These are phyloP conservation scores for Starmerella kuoi DNA, from an alignment of 805 yeast species.

Conservation along the genomic window DNA sequence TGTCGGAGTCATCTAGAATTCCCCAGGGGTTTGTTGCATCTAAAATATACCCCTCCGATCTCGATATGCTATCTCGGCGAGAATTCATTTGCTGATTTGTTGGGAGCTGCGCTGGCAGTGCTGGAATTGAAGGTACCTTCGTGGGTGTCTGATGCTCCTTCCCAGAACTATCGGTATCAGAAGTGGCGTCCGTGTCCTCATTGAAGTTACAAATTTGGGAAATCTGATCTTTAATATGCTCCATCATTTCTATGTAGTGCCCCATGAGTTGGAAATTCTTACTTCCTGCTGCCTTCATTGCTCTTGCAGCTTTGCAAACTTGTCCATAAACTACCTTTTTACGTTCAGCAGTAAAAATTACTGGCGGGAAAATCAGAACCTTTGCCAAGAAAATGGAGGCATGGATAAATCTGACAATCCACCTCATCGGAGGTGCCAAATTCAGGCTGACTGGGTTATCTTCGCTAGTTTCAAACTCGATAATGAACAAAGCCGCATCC, in stretches of 20 bases:
- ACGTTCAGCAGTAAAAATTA: not conserved
- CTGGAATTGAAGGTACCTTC: too few relatives aligned
- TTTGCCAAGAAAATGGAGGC: constrained; percentile 86
- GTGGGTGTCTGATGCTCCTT: too few relatives aligned
- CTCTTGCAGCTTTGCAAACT: constrained; percentile 7
- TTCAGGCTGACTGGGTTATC: constrained; percentile 52
- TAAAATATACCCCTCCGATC: too few relatives aligned
- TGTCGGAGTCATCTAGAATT: not conserved
- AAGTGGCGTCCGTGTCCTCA: too few relatives aligned
- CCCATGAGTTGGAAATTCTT: constrained; percentile 12
- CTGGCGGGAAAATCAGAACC: constrained; percentile 37
- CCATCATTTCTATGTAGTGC: constrained; percentile 6
- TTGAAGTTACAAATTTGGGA: not conserved
- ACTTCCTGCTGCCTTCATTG: constrained; percentile 7
- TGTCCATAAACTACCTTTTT: not conserved
- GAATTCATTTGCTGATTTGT: too few relatives aligned
- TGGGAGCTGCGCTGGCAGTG: too few relatives aligned
- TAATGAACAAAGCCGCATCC: constrained; percentile 68
- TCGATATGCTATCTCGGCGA: too few relatives aligned
- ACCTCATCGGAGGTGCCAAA: constrained; percentile 73
- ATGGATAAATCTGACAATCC: constrained; percentile 76
- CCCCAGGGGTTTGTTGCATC: too few relatives aligned
- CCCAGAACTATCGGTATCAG: too few relatives aligned
- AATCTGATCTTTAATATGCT: constrained; percentile 5
- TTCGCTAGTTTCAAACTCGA: constrained; percentile 46